phyloP scores from a whole-genome alignment of 192 early-diverging fungal species.

The Entrophospora sp. region DNA sequence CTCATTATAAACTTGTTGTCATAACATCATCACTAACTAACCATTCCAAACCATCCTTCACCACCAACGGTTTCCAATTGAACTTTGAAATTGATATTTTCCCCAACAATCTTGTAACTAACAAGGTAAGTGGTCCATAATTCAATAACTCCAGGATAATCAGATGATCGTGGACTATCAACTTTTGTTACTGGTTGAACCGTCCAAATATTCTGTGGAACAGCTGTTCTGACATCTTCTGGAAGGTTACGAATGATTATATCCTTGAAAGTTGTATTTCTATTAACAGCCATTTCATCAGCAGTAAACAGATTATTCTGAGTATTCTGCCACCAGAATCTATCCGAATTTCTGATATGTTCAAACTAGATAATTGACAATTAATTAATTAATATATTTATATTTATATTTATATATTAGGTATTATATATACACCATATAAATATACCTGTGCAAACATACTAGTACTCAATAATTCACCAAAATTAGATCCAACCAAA shows the following conservation, averaged over 20 bases:
- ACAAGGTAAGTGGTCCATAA: neutral
- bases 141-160: neutral
- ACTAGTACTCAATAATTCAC: neutral
- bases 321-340: slow-evolving; percentile 43
- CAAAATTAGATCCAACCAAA: slow-evolving; percentile 10
- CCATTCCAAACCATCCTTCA: slow-evolving; percentile 13
- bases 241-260: neutral
- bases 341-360: slow-evolving; percentile 35
- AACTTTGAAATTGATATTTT: neutral
- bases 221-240: no score
- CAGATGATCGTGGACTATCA: no score
- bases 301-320: slow-evolving; percentile 36
- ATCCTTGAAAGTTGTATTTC: slow-evolving; percentile 21
- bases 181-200: neutral
- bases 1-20: no score
- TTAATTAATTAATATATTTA: neutral
- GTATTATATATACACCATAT: no score
- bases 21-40: neutral
- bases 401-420: no score
- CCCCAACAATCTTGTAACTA: neutral
- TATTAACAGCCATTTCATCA: slow-evolving; percentile 21
- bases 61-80: neutral
- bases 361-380: slow-evolving; percentile 31
- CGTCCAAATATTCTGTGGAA: neutral
- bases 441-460: slow-evolving; percentile 1